A percentile compares a stretch with the other conserved stretches of the same genome.
These are phyloP conservation scores for Globisporangium cylindrosporum DNA, from an alignment of 352 stramenopile species.

Conservation along the genomic window DNA sequence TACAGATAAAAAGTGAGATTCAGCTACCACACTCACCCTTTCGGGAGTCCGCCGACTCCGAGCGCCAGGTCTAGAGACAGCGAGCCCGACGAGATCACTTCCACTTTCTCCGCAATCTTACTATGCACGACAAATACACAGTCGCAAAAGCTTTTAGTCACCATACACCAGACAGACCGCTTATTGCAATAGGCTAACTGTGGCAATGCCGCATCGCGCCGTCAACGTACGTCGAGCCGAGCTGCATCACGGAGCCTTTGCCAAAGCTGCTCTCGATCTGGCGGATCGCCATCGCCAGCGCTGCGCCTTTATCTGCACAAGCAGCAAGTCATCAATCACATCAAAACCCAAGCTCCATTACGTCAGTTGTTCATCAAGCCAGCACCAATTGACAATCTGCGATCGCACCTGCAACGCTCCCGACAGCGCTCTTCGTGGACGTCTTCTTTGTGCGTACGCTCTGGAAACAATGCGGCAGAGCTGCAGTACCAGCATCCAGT, in stretches of 20 bases:
- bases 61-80: slow-evolving; percentile 92
- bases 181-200: neutral
- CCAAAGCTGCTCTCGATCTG: slow-evolving; percentile 96
- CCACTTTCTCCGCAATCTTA: slow-evolving; percentile 86
- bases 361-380: neutral
- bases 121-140: slow-evolving; percentile 16
- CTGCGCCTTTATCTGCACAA: slow-evolving; percentile 63
- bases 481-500: neutral
- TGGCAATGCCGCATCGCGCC: neutral
- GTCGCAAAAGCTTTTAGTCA: neutral
- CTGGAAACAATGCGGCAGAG: slow-evolving; percentile 5
- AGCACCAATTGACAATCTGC: neutral
- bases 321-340: neutral
- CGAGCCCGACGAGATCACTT: slow-evolving; percentile 93
- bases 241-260: slow-evolving; percentile 95
- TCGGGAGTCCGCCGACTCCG: slow-evolving; percentile 92
- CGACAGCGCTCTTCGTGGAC: slow-evolving; percentile 16
- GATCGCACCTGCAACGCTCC: slow-evolving; percentile 2
- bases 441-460: slow-evolving; percentile 22
- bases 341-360: neutral
- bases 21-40: slow-evolving; percentile 49
- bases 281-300: slow-evolving; percentile 93
- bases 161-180: neutral
- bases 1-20: neutral
- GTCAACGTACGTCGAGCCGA: slow-evolving; percentile 83